Base-by-base conservation (phyloP, 257 asterid species). In the Handroanthus guayacan region DNA sequence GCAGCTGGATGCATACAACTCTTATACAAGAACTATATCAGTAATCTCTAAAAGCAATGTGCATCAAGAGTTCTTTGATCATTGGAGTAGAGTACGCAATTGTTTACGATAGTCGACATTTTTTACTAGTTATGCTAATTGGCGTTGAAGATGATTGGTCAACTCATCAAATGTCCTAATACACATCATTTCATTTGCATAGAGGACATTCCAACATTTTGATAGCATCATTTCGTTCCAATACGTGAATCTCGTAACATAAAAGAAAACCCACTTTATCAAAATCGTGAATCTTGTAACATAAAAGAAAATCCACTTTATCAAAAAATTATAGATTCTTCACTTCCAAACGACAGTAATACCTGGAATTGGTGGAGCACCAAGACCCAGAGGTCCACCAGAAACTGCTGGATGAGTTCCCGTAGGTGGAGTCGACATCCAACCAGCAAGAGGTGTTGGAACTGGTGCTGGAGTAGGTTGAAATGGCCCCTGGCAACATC, bases 361-460 rank as follows among this genome's bases (percentile, higher is more conserved):
- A 89, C 92, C 89, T 64, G 89, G 77, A 72, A 84, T 82, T 13
- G 88, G 77, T 54, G 91, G 85, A 77, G 73, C 83, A 43, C 91
- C 89, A 66, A 89, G 87, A 62, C 87, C 82, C 13, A 89, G 71
- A 73, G 93, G 89, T 62, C 87, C 89, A 60, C 87, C 87, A 62
- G 93, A 85, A 77, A 82, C 85, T 12, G 88, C 71, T 14, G 90
- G 84, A 81, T 90, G 96, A 71, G 83, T 34, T 50, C 82, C 87
- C 14, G 88, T 36, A 34, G 96, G 85, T 52, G 81, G 76, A 71
- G 71, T 88, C 17, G 96, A 84, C 96, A 88, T 90, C 96, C 96
- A 88, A 73, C 94, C 94, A 73, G 96, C 96, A 67, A 90, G 90
- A 75, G 88, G 89, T n/a, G 87, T 78, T 70, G 92, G 85, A 67